Evolutionary conservation across 1,139 yeast species (phyloP), one percentile per base, ranked within the genome.

Genomic region (Suhomyces taliae): DNA sequence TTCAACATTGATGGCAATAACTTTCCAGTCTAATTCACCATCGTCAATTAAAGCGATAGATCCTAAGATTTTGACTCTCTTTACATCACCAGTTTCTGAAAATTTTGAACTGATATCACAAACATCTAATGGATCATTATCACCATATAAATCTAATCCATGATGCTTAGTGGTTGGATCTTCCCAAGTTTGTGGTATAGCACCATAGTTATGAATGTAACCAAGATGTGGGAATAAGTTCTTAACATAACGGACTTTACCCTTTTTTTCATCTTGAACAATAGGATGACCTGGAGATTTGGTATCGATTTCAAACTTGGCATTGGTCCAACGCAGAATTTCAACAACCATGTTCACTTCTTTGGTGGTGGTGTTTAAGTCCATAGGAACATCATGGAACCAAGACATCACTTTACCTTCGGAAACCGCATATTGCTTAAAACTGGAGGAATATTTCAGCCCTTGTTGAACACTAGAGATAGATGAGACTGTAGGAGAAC

Each of bases 111-210:
- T 96, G 51, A 90, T 88, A 69, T 90, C 97, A 64, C 95, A 85
- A 36, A 88, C 95, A 62, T 90, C 97, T 60, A 90, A 75, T 39
- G 96, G 96, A 74, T 90, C 96, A 66, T 88, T 85, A 67, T 90
- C 97, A 59, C 97, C 96, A 56, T 68, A 81, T 50, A 90, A 89
- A 61, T 85, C 84, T 51, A 95, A 85, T 65, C 85, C 93, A 53
- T 88, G 85, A 71, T 85, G 87, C 49, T 72, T 66, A 39, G 64
- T 66, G 57, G 81, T 82, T 49, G 95, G 95, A 61, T 90, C 95
- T 70, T 90, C 97, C 96, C 96, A 90, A 32, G 97, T 90, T 70
- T 89, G 96, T 46, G 97, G 96, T 74, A 90, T 82, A 31, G 96
- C 96, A 60, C 97, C 97, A 64, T 90, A 90, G 75, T 89, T 90